Conservation (phyloP, 768 basidiomycete genomes). For the Lactarius psammicola region DNA sequence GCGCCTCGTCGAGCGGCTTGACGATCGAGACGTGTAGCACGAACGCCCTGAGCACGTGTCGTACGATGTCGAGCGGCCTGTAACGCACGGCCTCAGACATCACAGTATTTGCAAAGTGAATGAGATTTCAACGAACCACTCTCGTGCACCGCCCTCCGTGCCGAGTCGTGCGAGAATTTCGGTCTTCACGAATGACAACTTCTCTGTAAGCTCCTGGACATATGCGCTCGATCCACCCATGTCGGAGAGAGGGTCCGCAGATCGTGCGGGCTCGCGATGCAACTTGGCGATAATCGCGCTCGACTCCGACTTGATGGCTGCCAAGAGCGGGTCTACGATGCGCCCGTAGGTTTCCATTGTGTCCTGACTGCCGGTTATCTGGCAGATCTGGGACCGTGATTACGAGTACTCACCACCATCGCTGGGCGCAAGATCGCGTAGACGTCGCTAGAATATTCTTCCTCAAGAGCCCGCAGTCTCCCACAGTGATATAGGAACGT, state of each 20-base stretch:
- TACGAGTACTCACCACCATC: constrained; percentile 50
- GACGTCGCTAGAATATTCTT: constrained; percentile 65
- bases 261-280: constrained; percentile 78
- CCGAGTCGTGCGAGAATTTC: constrained; percentile 72
- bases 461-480: constrained; percentile 60
- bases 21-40: constrained; percentile 93
- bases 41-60: constrained; percentile 81
- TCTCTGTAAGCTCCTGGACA: constrained; percentile 90
- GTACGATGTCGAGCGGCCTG: constrained; percentile 51
- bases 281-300: constrained; percentile 75
- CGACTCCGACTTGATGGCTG: constrained; percentile 77
- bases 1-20: constrained; percentile 85
- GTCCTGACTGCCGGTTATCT: constrained; percentile 40
- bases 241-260: constrained; percentile 55
- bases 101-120: neutral
- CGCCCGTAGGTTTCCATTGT: constrained; percentile 51
- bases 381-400: neutral
- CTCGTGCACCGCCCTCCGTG: constrained; percentile 66
- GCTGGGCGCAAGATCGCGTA: constrained; percentile 52
- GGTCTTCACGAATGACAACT: constrained; percentile 74
- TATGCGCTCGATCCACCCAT: constrained; percentile 74
- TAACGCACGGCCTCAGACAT: neutral
- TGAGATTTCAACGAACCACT: constrained; percentile 59
- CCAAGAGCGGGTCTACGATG: constrained; percentile 59
- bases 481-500: constrained; percentile 80